Base-by-base conservation (phyloP, 2,329 filamentous ascomycete genomes). In the Aureobasidium sp. region DNA sequence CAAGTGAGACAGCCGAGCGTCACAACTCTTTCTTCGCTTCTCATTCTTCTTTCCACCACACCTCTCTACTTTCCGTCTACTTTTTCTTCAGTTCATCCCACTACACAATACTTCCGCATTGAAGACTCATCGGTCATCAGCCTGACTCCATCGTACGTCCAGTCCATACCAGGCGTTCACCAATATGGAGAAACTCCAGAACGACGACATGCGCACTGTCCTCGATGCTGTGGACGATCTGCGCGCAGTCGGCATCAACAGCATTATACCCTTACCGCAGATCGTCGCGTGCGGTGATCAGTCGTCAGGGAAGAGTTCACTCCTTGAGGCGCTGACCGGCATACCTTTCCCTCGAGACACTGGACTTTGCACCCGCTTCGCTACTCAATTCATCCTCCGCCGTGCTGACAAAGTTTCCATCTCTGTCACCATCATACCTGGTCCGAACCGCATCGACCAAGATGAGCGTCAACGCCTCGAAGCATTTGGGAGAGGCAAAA, bases 221-320 rank as follows among this genome's bases (percentile, higher is more conserved):
- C 75, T 87, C 27, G 78, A 85, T 51, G 75, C 78, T 0, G 80
- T 84, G 29, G 80, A 85, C 66, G 73, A 75, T 0, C 72, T 87
- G 0, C 78, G 81, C 5, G 74, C 76, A 2, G 75, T 78, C 12
- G 82, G 83, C 1, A 65, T 77, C 20, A 70, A 66, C 25, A 67
- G 69, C 6, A 67, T 72, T 31, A 31, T 72, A 3, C 61, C 65
- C 6, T 67, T 76, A 0, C 72, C 76, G 15, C 68, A 71, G 53
- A 62, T 72, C 34, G 67, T 65, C 4, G 83, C 86, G 5, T 82
- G 82, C 31, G 84, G 85, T 5, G 81, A 85, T 60, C 82, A 85
- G 62, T 84, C 81, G 0, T 80, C 81, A 0, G 85, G 84, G 2
- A 88, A 88, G 68, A 84, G 81, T n/a, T 87, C 83, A 0, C 83